These are phyloP conservation scores for Alternaria viburni DNA, from an alignment of 2,329 filamentous ascomycete species.

Conservation along the genomic window DNA sequence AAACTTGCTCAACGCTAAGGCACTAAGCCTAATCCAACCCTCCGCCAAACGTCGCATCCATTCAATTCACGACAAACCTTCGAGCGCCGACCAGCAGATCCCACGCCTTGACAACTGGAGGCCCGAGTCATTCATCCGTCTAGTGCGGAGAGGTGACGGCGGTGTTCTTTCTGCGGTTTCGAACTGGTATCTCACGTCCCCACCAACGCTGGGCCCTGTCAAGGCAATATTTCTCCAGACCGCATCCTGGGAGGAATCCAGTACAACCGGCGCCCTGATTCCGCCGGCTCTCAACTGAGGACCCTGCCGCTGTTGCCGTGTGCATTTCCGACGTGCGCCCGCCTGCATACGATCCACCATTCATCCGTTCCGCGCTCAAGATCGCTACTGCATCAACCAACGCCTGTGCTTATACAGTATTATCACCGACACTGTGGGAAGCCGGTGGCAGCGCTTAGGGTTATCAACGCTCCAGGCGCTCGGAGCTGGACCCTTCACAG, in stretches of 20 bases:
- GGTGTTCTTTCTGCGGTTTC: slow-evolving; percentile 15
- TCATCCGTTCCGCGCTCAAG: slow-evolving; percentile 12
- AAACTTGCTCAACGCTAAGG: slow-evolving; percentile 31
- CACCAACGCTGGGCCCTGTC: slow-evolving; percentile 10
- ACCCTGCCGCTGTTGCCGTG: slow-evolving; percentile 13
- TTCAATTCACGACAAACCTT: slow-evolving; percentile 24
- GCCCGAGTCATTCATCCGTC: slow-evolving; percentile 18
- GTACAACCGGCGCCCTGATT: neutral
- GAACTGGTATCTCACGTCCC: slow-evolving; percentile 16
- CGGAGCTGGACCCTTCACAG: slow-evolving; percentile 30
- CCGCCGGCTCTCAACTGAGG: slow-evolving; percentile 2
- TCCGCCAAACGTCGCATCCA: slow-evolving; percentile 20
- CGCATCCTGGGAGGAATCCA: slow-evolving; percentile 6
- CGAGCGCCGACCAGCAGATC: slow-evolving; percentile 24
- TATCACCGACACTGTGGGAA: slow-evolving; percentile 21
- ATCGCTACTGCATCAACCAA: slow-evolving; percentile 22
- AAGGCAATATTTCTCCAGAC: neutral
- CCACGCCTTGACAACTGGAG: slow-evolving; percentile 25
- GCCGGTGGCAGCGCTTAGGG: slow-evolving; percentile 24
- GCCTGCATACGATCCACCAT: slow-evolving; percentile 9
- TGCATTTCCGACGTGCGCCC: slow-evolving; percentile 6
- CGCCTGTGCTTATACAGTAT: slow-evolving; percentile 18
- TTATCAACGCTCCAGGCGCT: slow-evolving; percentile 26
- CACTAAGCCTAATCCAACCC: slow-evolving; percentile 24
- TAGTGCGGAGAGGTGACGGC: slow-evolving; percentile 13